A percentile compares a stretch with the other conserved stretches of the same genome.
These are phyloP conservation scores for Zygotorulaspora chibaensis DNA, from an alignment of 805 yeast species.

Conservation along the genomic window DNA sequence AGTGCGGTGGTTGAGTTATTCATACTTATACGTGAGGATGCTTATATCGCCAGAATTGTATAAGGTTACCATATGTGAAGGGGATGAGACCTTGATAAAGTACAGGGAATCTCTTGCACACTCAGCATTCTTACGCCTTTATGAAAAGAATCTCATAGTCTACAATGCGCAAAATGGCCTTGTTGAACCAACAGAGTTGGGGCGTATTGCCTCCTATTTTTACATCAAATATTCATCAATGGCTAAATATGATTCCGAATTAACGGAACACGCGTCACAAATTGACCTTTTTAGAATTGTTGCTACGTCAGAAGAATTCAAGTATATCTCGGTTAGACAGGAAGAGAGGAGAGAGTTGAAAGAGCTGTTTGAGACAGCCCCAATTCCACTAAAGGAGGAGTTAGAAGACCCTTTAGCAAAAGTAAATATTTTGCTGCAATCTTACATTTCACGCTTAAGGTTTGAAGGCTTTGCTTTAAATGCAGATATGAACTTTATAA, in stretches of 20 bases:
- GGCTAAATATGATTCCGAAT: conserved; percentile 54
- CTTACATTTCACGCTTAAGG: conserved; percentile 72
- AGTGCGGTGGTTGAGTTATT: conserved; percentile 72
- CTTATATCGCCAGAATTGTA: conserved; percentile 65
- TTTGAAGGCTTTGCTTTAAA: conserved; percentile 86
- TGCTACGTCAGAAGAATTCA: conserved; percentile 80
- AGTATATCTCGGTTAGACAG: conserved; percentile 73
- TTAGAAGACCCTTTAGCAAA: conserved; percentile 71
- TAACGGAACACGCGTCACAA: conserved; percentile 61
- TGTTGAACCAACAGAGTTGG: conserved; percentile 62
- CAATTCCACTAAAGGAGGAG: conserved; percentile 78
- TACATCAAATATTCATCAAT: conserved; percentile 77
- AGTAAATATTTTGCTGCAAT: conserved; percentile 72
- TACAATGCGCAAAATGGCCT: conserved; percentile 51
- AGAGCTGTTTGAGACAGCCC: conserved; percentile 66
- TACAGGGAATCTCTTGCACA: conserved; percentile 67
- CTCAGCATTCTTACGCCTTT: conserved; percentile 63
- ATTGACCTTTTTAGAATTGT: conserved; percentile 77
- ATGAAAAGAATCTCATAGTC: conserved; percentile 50
- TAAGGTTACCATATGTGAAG: conserved; percentile 64
- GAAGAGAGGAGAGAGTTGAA: conserved; percentile 77
- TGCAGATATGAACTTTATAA: conserved; percentile 89
- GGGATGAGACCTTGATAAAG: conserved; percentile 45
- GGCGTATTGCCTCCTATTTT: conserved; percentile 79
- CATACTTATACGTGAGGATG: conserved; percentile 81